Evolutionary conservation across 2,329 filamentous ascomycete species (phyloP).

Genomic region (Rhynchosporium graminicola): DNA sequence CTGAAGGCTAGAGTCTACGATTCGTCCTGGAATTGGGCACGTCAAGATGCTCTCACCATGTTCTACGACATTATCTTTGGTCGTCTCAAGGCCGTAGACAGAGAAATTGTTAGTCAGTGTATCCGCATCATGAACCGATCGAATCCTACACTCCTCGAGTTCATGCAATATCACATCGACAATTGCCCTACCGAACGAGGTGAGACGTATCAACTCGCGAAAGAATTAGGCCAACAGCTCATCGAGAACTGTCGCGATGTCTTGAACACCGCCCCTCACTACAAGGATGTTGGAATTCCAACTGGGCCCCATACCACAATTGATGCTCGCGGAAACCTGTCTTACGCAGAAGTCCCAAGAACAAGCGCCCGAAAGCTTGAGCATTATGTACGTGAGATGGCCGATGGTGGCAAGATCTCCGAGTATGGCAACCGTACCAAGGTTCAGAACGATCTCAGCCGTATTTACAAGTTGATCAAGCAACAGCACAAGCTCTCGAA

Average conservation of each 20-base stretch:
- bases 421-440: constrained; percentile 98
- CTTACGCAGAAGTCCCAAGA: constrained; percentile 84
- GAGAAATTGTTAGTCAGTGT: constrained; percentile 97
- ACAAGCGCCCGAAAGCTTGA: constrained; percentile 93
- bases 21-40: constrained; percentile 98
- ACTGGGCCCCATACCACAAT: constrained; percentile 93
- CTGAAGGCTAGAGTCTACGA: constrained; percentile 97
- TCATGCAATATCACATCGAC: constrained; percentile 99
- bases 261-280: constrained; percentile 78
- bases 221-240: constrained; percentile 87
- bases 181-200: constrained; percentile 96
- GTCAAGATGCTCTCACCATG: constrained; percentile 96
- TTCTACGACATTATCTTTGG: constrained; percentile 99
- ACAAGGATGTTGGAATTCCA: constrained; percentile 92
- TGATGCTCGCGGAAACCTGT: constrained; percentile 87
- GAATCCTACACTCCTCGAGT: constrained; percentile 91
- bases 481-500: constrained; percentile 98
- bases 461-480: constrained; percentile 97
- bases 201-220: constrained; percentile 97
- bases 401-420: constrained; percentile 95
- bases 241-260: constrained; percentile 98
- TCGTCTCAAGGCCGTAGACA: constrained; percentile 86
- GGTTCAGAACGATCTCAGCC: constrained; percentile 92
- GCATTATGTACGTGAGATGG: constrained; percentile 98
- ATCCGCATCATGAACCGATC: constrained; percentile 99